phyloP scores from a whole-genome alignment of 2,329 filamentous ascomycete genomes.

The Fusarium buharicum region DNA sequence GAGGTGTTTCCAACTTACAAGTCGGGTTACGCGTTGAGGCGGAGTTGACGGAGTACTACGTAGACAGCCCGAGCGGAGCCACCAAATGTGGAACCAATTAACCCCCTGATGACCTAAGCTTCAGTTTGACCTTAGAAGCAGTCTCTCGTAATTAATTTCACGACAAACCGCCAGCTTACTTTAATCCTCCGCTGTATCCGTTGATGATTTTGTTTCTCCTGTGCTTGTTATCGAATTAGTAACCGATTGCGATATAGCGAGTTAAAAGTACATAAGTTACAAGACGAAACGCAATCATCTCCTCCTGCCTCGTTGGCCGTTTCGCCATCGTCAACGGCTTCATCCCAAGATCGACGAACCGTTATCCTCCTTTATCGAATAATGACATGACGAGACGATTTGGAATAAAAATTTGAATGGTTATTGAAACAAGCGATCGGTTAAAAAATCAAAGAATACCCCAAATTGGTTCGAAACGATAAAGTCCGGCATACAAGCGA shows the following conservation, averaged over 20 bases:
- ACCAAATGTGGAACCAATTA: slow-evolving; percentile 28
- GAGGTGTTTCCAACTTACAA: not conserved
- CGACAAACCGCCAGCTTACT: slow-evolving; percentile 15
- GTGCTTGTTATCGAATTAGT: not conserved
- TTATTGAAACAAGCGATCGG: slow-evolving; percentile 9
- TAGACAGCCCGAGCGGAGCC: slow-evolving; percentile 20
- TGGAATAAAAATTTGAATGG: slow-evolving; percentile 5
- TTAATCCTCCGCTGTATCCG: slow-evolving; percentile 4
- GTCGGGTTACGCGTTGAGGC: slow-evolving; percentile 32
- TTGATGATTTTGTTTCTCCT: slow-evolving; percentile 15
- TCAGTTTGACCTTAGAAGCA: slow-evolving; percentile 5
- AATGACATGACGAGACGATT: slow-evolving; percentile 25
- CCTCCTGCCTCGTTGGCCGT: not conserved
- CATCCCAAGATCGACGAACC: slow-evolving; percentile 6
- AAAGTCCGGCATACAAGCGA: slow-evolving; percentile 2
- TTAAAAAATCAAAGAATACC: not conserved
- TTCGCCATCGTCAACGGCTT: slow-evolving; percentile 21
- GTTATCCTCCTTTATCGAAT: slow-evolving; percentile 16
- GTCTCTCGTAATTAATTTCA: slow-evolving; percentile 23
- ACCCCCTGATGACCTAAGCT: slow-evolving; percentile 46
- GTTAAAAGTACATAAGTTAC: not conserved
- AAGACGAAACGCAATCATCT: not conserved
- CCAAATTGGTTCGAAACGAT: not conserved
- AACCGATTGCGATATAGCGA: not conserved
- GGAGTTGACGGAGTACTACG: slow-evolving; percentile 31